Percentiles rank a stretch among this genome's conserved stretches.
Evolutionary conservation across 768 basidiomycete genomes (phyloP).

Genomic region (Termitomyces sp.): DNA sequence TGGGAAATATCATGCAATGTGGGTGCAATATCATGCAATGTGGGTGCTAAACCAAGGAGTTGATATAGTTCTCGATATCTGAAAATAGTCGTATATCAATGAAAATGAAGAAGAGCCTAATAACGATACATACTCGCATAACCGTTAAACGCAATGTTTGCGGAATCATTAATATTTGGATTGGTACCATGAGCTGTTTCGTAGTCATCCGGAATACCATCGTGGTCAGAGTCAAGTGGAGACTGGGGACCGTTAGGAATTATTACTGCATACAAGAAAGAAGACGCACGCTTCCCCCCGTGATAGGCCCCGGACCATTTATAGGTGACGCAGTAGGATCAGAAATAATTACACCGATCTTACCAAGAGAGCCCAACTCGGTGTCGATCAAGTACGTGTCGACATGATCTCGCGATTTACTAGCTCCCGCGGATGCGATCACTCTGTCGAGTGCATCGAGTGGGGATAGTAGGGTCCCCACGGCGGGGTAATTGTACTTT

Average conservation of each 20-base stretch:
- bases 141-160: constrained; percentile 25
- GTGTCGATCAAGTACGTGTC: constrained; percentile 27
- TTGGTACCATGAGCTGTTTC: constrained; percentile 26
- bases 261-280: not conserved
- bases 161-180: constrained; percentile 24
- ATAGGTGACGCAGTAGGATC: constrained; percentile 23
- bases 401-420: constrained; percentile 26
- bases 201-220: constrained; percentile 28
- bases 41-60: constrained; percentile 21
- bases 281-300: constrained; percentile 22
- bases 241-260: constrained; percentile 10
- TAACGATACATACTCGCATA: constrained; percentile 24
- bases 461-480: constrained; percentile 21
- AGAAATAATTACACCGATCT: constrained; percentile 24
- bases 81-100: not conserved
- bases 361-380: constrained; percentile 26
- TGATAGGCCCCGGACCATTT: constrained; percentile 24
- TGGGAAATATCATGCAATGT: not conserved
- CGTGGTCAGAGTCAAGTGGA: constrained; percentile 23
- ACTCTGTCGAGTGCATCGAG: constrained; percentile 24
- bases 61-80: constrained; percentile 32
- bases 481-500: constrained; percentile 26
- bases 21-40: not conserved
- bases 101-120: not conserved
- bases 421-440: constrained; percentile 23